phyloP scores from a whole-genome alignment of 2,329 filamentous ascomycete species.

The Hypoxylon sp. region DNA sequence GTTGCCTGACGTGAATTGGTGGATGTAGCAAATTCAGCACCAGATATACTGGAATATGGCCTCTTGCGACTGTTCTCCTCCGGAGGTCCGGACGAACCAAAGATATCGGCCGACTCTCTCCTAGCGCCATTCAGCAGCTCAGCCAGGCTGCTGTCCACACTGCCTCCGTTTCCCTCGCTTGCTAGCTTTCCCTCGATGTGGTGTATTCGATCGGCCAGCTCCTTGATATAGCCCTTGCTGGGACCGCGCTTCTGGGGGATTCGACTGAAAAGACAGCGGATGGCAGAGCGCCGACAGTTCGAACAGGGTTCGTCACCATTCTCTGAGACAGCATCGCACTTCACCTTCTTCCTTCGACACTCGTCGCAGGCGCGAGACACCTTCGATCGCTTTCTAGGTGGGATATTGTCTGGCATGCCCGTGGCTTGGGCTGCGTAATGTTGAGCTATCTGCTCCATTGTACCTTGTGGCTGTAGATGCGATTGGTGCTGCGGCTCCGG shows the following conservation, averaged over 20 bases:
- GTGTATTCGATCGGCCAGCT: conserved; percentile 86
- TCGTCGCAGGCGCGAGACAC: conserved; percentile 91
- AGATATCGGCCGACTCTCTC: conserved; percentile 62
- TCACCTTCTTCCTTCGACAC: conserved; percentile 89
- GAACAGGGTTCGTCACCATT: conserved; percentile 79
- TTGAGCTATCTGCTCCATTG: conserved; percentile 51
- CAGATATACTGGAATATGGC: conserved; percentile 54
- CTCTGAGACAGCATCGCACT: conserved; percentile 85
- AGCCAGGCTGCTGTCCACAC: conserved; percentile 59
- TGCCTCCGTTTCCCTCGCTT: conserved; percentile 56
- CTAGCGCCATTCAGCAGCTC: conserved; percentile 54
- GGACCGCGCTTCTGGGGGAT: conserved; percentile 90
- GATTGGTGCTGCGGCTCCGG: conserved; percentile 47
- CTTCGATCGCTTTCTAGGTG: conserved; percentile 82
- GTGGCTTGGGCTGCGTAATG: conserved; percentile 53
- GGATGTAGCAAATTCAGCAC: conserved; percentile 53
- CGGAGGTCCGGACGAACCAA: conserved; percentile 60
- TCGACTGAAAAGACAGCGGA: conserved; percentile 85
- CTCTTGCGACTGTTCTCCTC: conserved; percentile 55
- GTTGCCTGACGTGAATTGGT: conserved; percentile 57
- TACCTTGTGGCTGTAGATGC: conserved; percentile 39
- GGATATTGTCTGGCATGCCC: conserved; percentile 66
- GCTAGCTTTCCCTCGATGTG: conserved; percentile 83
- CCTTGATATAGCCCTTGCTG: conserved; percentile 95
- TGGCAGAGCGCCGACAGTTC: conserved; percentile 81